Conservation (phyloP, 148 eudicot species). For the Amaranthus cruentus region DNA sequence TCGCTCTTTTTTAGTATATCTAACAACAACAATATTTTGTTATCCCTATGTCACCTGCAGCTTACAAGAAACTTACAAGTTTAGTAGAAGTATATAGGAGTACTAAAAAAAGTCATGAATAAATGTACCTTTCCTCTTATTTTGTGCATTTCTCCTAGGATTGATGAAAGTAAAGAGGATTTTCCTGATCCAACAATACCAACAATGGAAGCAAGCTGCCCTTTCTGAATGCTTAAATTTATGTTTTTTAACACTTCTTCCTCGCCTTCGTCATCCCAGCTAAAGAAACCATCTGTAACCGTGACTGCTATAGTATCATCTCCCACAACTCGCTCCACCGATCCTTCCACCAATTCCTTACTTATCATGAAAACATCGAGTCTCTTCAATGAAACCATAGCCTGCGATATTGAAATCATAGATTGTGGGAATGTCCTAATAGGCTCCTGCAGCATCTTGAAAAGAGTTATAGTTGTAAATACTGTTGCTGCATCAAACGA, state of each 20-base stretch:
- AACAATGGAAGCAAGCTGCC: conserved; percentile 79
- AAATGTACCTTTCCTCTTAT: conserved; percentile 64
- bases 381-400: conserved; percentile 70
- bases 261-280: conserved; percentile 81
- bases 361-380: conserved; percentile 72
- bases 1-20: too few relatives aligned
- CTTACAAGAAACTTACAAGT: background rate
- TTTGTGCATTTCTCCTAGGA: conserved; percentile 97
- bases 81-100: background rate
- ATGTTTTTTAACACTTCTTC: conserved; percentile 44
- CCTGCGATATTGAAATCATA: conserved; percentile 88
- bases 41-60: too few relatives aligned
- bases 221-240: conserved; percentile 59
- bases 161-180: conserved; percentile 70
- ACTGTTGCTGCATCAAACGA: conserved; percentile 70
- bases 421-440: conserved; percentile 90
- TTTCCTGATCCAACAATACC: conserved; percentile 97
- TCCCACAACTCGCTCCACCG: conserved; percentile 56
- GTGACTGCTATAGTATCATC: conserved; percentile 51
- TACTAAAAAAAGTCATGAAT: background rate
- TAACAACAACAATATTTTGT: too few relatives aligned
- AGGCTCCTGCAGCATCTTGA: conserved; percentile 83
- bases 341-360: conserved; percentile 56
- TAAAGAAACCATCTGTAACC: conserved; percentile 60
- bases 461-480: conserved; percentile 65